Evolutionary conservation across 2,329 filamentous ascomycete species (phyloP), one percentile per base, ranked within the genome.

Genomic region (Rhexocercosporidium sp.): DNA sequence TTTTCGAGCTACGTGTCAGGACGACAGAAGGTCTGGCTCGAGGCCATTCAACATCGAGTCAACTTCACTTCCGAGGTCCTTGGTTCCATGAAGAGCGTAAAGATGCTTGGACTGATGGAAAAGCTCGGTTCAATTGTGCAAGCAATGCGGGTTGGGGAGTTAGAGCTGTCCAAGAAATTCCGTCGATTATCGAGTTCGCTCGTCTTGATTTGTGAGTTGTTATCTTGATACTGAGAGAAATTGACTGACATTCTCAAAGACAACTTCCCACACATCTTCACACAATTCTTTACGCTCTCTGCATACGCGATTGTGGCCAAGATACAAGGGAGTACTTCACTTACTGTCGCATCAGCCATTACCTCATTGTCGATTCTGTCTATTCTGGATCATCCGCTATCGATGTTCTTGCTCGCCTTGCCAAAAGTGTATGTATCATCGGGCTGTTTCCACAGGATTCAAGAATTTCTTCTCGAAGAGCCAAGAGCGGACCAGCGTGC

Each of bases 71-170:
- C 60, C 25, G 46, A 51, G 22, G 22, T 53, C 22, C 34, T 62
- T 8, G 34, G 47, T 11, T 53, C 60, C 14, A 62, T 62, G 60
- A 62, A 54, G 31, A 53, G 60, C 18, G 34, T 62, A 27, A 62
- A 62, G 20, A 62, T 54, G 46, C 34, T 41, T 31, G 60, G 60
- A 11, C 34, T 62, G 47, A 51, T 20, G 7, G 59, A 62, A 22
- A 62, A 51, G 12, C 29, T 62, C 27, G 59, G 44, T 20, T 62
- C 47, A 4, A 62, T 16, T 8, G 27, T 62, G 44, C 59, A 51
- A 47, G 34, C 44, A 25, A 49, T 51, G 59, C 44, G 59, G 22
- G 14, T 51, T 31, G 14, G 3, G 18, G 59, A 62, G 20, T 11
- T 62, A 6, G 27, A 31, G 12, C 25, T 37, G 34, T 47, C 59